Conservation (phyloP, 2,329 filamentous ascomycete species). For the Graphilbum fragrans region DNA sequence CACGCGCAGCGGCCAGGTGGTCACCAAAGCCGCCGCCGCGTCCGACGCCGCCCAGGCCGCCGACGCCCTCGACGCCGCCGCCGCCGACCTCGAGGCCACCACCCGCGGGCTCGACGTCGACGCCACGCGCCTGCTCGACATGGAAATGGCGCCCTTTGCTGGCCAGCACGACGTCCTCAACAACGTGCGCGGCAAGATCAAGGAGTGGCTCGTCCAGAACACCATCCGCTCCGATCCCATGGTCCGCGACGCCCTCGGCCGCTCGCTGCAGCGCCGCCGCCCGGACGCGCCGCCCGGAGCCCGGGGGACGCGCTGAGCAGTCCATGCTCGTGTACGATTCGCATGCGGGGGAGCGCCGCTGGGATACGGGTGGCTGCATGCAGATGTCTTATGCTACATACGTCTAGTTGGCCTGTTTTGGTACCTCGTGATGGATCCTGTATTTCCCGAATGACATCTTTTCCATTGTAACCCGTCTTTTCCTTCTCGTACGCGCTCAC, state of each 20-base stretch:
- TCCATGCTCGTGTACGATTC: too few relatives aligned
- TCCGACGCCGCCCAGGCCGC: conserved; percentile 18
- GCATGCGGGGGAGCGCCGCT: too few relatives aligned
- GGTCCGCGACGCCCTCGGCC: conserved; percentile 67
- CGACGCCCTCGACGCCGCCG: conserved; percentile 42
- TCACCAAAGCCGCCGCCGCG: conserved; percentile 15
- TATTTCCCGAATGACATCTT: too few relatives aligned
- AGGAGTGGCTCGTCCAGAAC: conserved; percentile 81
- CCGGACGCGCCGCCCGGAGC: conserved; percentile 51
- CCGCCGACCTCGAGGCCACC: conserved; percentile 54
- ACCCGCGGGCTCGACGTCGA: conserved; percentile 55
- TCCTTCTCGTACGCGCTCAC: conserved; percentile 14
- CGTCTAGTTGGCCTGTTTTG: background rate
- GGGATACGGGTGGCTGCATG: too few relatives aligned
- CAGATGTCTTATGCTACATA: background rate
- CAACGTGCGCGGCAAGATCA: conserved; percentile 59
- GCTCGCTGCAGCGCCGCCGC: conserved; percentile 50
- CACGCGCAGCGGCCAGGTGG: conserved; percentile 13
- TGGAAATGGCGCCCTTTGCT: conserved; percentile 72
- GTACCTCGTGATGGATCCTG: too few relatives aligned
- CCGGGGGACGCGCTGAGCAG: conserved; percentile 32
- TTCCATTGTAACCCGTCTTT: background rate
- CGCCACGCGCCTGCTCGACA: conserved; percentile 53
- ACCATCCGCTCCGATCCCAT: conserved; percentile 69
- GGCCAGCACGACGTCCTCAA: conserved; percentile 54